Conservation (phyloP, 768 basidiomycete species). For the Suillus paluster region DNA sequence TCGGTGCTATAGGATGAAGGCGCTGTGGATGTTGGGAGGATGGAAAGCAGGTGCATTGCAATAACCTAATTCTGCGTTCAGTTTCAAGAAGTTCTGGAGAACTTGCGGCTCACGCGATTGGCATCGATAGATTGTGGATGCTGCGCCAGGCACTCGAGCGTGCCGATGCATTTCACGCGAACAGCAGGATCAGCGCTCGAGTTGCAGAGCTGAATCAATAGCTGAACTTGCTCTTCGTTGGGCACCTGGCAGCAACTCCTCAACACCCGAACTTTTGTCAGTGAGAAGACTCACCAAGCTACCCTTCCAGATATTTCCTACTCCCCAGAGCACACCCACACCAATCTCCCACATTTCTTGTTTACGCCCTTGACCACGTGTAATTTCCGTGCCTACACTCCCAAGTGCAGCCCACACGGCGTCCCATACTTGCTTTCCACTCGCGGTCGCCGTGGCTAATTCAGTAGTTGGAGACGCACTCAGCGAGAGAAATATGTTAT, state of each 20-base stretch:
- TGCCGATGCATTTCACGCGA: slow-evolving; percentile 80
- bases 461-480: slow-evolving; percentile 50
- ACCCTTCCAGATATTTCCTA: slow-evolving; percentile 78
- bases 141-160: slow-evolving; percentile 85
- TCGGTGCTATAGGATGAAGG: slow-evolving; percentile 59
- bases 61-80: slow-evolving; percentile 51
- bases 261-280: slow-evolving; percentile 14
- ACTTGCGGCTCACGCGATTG: slow-evolving; percentile 49
- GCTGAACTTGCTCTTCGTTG: slow-evolving; percentile 59
- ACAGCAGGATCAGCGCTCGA: slow-evolving; percentile 55
- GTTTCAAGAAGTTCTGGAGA: slow-evolving; percentile 1
- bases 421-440: slow-evolving; percentile 63
- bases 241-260: slow-evolving; percentile 46
- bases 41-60: slow-evolving; percentile 65
- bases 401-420: slow-evolving; percentile 66
- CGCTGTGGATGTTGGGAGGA: slow-evolving; percentile 50
- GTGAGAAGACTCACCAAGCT: slow-evolving; percentile 50
- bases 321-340: slow-evolving; percentile 85
- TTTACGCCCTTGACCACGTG: slow-evolving; percentile 67
- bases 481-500: slow-evolving; percentile 84
- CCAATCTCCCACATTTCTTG: slow-evolving; percentile 80
- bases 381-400: slow-evolving; percentile 61
- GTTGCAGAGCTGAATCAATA: slow-evolving; percentile 70
- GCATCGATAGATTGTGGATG: slow-evolving; percentile 62
- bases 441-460: slow-evolving; percentile 48